These are phyloP conservation scores for Tolypocladium guangdongense DNA, from an alignment of 2,329 filamentous ascomycete species.

Conservation along the genomic window DNA sequence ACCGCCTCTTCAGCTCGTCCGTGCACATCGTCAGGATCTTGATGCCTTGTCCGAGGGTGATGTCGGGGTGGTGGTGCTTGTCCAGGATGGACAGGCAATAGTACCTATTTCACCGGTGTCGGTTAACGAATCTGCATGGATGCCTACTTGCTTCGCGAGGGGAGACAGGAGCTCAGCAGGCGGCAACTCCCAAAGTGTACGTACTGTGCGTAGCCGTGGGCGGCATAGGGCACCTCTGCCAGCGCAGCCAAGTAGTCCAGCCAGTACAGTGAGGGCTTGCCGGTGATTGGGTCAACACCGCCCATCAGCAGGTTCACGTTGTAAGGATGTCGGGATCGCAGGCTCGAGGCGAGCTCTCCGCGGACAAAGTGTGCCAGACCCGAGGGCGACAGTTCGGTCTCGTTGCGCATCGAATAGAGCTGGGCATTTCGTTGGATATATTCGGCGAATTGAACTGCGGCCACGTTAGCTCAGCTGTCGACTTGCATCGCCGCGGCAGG, in stretches of 20 bases:
- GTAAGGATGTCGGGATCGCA: slow-evolving; percentile 89
- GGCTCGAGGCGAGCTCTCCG: slow-evolving; percentile 78
- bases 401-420: slow-evolving; percentile 97
- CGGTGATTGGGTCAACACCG: slow-evolving; percentile 82
- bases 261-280: slow-evolving; percentile 92
- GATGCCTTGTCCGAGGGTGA: slow-evolving; percentile 77
- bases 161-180: neutral
- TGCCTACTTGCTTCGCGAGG: neutral
- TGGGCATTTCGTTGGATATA: slow-evolving; percentile 98
- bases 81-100: slow-evolving; percentile 97
- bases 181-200: slow-evolving; percentile 17
- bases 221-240: slow-evolving; percentile 85
- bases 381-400: slow-evolving; percentile 78
- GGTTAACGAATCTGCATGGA: neutral
- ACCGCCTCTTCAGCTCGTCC: slow-evolving; percentile 89
- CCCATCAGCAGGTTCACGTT: slow-evolving; percentile 93
- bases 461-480: slow-evolving; percentile 10
- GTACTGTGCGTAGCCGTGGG: slow-evolving; percentile 95
- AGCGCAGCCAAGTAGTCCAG: slow-evolving; percentile 89
- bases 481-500: neutral
- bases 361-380: slow-evolving; percentile 90
- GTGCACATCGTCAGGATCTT: slow-evolving; percentile 92
- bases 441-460: slow-evolving; percentile 93
- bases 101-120: slow-evolving; percentile 46
- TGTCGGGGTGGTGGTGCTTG: slow-evolving; percentile 96